Evolutionary conservation across 2,329 filamentous ascomycete species (phyloP), one percentile per base, ranked within the genome.

Genomic region (Cladorrhinum sp.): DNA sequence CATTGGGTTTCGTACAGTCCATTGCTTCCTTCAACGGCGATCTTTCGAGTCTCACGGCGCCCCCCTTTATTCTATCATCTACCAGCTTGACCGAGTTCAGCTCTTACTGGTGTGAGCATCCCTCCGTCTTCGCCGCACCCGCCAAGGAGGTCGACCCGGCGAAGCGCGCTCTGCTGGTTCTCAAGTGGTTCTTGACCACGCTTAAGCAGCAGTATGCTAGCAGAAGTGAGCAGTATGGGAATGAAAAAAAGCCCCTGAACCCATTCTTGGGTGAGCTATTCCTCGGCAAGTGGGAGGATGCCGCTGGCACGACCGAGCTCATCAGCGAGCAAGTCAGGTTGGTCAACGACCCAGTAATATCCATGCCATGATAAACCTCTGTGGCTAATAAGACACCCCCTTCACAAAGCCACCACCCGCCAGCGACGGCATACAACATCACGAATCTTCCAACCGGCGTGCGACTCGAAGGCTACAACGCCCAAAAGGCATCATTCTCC

Each of bases 181-280:
- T 97, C 69, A 96, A 93, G 76, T 98, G 93, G 93, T 98, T 97
- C 78, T 78, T 98, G 58, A 93, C 87, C 70, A 96, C 93, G 2
- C 81, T 98, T 56, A 96, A 95, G 79, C 91, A 96, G 76, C 92
- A 96, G 73, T 87, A 88, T 70, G 84, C 85, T 60, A 85, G 81
- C 70, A 82, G 84, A 61, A 96, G 91, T 72, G 93, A 97, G 68
- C 79, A 86, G 68, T 87, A 82, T 65, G 92, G 92, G 54, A 95
- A 92, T 71, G 93, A 97, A 81, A 98, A 98, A 86, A 99, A 98
- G 81, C 93, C 93, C 2, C 78, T 99, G 62, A 98, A 99, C 72
- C 95, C 95, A 0, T 98, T 99, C 77, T 78, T 99, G 36, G 93
- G 93, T 59, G 93, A 99, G 79, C 83, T 98, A 32, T 98, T 97